phyloP scores from a whole-genome alignment of 75 land plant species.

The Sequoiadendron giganteum region DNA sequence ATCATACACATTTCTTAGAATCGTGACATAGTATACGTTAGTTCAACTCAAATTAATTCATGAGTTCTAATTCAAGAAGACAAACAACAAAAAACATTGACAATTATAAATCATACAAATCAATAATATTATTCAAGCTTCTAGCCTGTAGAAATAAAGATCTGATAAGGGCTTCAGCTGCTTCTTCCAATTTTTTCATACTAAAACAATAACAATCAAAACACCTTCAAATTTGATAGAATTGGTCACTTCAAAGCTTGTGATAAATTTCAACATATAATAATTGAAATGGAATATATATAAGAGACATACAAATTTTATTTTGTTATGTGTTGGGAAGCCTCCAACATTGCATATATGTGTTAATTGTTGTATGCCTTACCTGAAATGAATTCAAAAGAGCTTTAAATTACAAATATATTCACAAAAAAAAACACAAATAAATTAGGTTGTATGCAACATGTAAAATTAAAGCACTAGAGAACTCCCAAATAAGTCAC shows the following conservation, averaged over 20 bases:
- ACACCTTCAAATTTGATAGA: not conserved
- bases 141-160: slow-evolving; percentile 65
- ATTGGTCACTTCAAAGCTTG: not conserved
- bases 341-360: slow-evolving; percentile 76
- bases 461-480: not conserved
- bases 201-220: slow-evolving; percentile 10
- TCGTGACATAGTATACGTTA: slow-evolving; percentile 24
- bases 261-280: not conserved
- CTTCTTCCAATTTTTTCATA: slow-evolving; percentile 81
- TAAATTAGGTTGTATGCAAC: not conserved
- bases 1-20: slow-evolving; percentile 42
- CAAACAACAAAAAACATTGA: not conserved
- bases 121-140: not conserved
- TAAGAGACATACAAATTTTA: slow-evolving; percentile 36
- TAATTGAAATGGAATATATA: not conserved
- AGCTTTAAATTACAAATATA: not conserved
- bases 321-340: slow-evolving; percentile 59
- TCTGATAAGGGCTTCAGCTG: slow-evolving; percentile 77
- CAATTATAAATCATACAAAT: too few relatives aligned
- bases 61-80: slow-evolving; percentile 1
- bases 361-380: slow-evolving; percentile 84
- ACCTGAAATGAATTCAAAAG: slow-evolving; percentile 46
- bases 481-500: not conserved
- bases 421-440: not conserved
- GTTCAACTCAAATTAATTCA: not conserved